A percentile compares a stretch with the other conserved stretches of the same genome.
phyloP scores from a whole-genome alignment of 2,329 filamentous ascomycete species.

The Ascosphaera apis region DNA sequence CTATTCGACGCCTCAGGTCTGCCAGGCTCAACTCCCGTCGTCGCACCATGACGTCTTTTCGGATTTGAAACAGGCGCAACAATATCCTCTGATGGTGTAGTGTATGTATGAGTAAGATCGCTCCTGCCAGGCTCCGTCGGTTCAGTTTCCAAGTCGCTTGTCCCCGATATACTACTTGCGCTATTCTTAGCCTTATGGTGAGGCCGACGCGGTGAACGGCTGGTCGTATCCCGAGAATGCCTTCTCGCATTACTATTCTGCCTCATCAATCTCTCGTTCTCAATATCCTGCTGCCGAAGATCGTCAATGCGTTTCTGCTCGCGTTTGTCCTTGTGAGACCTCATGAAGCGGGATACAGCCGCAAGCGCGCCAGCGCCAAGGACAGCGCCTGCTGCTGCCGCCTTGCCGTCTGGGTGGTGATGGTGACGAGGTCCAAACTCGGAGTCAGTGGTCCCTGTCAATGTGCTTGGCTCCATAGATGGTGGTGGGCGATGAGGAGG shows the following conservation, averaged over 20 bases:
- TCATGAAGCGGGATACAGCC: constrained; percentile 33
- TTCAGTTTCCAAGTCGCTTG: constrained; percentile 5
- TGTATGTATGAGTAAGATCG: constrained; percentile 15
- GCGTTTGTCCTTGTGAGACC: constrained; percentile 31
- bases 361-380: constrained; percentile 47
- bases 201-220: background rate
- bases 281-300: constrained; percentile 23
- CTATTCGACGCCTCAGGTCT: constrained; percentile 8
- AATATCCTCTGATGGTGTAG: constrained; percentile 7
- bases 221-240: constrained; percentile 25
- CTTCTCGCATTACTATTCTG: constrained; percentile 37
- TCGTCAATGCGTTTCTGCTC: constrained; percentile 22
- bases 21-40: background rate
- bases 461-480: constrained; percentile 11
- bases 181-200: background rate
- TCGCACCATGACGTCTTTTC: background rate
- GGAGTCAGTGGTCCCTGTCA: no score
- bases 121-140: constrained; percentile 11
- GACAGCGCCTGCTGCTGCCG: constrained; percentile 32
- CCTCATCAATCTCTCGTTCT: constrained; percentile 29
- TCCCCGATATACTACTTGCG: background rate
- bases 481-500: constrained; percentile 16
- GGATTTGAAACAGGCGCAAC: background rate
- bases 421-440: constrained; percentile 11
- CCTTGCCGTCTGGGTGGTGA: constrained; percentile 16